Conservation (phyloP, 352 stramenopile species). For the Globisporangium cystogenes region DNA sequence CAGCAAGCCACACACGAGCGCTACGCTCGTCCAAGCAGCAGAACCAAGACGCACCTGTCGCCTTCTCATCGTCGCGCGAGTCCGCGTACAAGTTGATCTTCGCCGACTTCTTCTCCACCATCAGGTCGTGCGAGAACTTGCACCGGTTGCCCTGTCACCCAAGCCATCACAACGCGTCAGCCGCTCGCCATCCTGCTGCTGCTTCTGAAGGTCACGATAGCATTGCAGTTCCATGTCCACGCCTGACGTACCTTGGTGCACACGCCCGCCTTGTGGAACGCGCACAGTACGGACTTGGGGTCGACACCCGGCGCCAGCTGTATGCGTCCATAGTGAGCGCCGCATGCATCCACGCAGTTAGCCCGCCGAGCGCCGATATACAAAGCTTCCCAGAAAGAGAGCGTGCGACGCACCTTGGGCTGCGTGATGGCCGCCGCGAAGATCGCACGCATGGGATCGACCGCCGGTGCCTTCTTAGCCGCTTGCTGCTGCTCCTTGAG, state of each 20-base stretch:
- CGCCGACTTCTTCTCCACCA: constrained; percentile 77
- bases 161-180: neutral
- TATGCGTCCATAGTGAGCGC: neutral
- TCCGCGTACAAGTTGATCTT: constrained; percentile 91
- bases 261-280: constrained; percentile 86
- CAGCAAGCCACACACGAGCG: neutral
- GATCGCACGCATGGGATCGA: constrained; percentile 80
- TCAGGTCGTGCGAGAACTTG: constrained; percentile 89
- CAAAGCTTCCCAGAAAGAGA: neutral
- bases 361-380: neutral
- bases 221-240: neutral
- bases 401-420: constrained; percentile 43
- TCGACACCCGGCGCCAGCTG: constrained; percentile 84
- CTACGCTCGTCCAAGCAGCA: too few relatives aligned
- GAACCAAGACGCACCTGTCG: constrained; percentile 16
- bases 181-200: neutral
- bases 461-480: constrained; percentile 72
- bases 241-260: constrained; percentile 67
- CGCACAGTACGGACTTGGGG: constrained; percentile 85
- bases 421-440: constrained; percentile 86
- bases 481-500: constrained; percentile 70
- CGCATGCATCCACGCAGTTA: neutral
- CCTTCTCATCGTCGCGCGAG: constrained; percentile 59
- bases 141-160: constrained; percentile 62
- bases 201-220: neutral